These are phyloP conservation scores for Rhodotorula paludigena DNA, from an alignment of 768 basidiomycete genomes.

Conservation along the genomic window DNA sequence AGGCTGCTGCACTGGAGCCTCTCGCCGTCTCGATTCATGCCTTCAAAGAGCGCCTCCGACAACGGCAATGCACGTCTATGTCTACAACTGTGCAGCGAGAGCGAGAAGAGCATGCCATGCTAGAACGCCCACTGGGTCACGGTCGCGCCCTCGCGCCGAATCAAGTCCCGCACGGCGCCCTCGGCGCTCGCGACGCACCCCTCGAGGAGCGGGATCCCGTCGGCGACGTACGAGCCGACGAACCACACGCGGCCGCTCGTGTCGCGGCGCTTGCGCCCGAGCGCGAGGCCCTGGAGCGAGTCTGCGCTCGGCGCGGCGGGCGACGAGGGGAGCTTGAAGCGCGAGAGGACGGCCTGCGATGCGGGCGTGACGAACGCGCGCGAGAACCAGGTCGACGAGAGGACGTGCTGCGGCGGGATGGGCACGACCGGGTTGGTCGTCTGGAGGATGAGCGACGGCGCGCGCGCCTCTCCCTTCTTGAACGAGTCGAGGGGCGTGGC, in stretches of 20 bases:
- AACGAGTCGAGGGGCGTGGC: constrained; percentile 42
- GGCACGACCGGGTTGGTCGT: constrained; percentile 68
- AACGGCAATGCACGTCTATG: no score
- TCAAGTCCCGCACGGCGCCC: constrained; percentile 49
- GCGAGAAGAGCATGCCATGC: neutral
- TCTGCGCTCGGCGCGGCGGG: constrained; percentile 50
- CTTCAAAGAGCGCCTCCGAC: no score
- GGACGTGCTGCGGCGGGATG: constrained; percentile 53
- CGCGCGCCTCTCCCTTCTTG: constrained; percentile 31
- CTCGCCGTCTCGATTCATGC: neutral
- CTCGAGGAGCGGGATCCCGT: constrained; percentile 71
- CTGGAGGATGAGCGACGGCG: constrained; percentile 54
- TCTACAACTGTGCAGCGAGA: no score
- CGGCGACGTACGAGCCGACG: constrained; percentile 65
- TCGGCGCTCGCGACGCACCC: constrained; percentile 72
- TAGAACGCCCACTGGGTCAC: neutral
- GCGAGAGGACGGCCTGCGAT: constrained; percentile 55
- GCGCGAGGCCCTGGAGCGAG: constrained; percentile 31
- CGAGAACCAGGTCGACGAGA: constrained; percentile 61
- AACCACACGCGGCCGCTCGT: constrained; percentile 57
- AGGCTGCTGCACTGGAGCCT: no score
- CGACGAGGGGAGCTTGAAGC: constrained; percentile 48
- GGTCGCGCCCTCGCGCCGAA: constrained; percentile 21
- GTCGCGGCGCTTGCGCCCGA: neutral
- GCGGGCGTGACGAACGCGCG: constrained; percentile 58